Conservation (phyloP, 176 grass and related monocot genomes). For the Zea luxurians region DNA sequence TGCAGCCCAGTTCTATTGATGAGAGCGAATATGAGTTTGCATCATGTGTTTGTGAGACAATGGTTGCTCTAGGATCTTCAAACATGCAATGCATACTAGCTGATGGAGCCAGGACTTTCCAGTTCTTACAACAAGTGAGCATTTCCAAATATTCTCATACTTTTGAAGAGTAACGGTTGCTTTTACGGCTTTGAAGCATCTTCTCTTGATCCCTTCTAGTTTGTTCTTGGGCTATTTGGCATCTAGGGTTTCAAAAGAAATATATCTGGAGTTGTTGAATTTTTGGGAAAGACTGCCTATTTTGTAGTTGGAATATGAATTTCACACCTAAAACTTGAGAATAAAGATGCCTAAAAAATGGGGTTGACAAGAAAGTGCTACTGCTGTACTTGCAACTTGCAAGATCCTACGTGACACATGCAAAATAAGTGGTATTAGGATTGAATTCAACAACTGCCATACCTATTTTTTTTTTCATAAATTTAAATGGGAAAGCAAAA, state of each 20-base stretch:
- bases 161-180: slow-evolving; percentile 2
- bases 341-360: neutral
- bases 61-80: slow-evolving; percentile 94
- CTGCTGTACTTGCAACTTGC: neutral
- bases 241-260: slow-evolving; percentile 10
- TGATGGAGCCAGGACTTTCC: slow-evolving; percentile 67
- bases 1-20: slow-evolving; percentile 62
- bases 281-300: neutral
- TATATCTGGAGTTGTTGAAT: neutral
- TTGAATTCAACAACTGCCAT: neutral
- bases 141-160: slow-evolving; percentile 26
- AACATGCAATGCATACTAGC: slow-evolving; percentile 91
- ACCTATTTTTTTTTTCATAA: neutral
- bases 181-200: slow-evolving; percentile 24
- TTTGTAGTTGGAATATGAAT: neutral
- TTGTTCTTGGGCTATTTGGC: slow-evolving; percentile 14
- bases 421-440: neutral
- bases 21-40: slow-evolving; percentile 85
- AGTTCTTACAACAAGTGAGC: slow-evolving; percentile 88
- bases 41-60: slow-evolving; percentile 77
- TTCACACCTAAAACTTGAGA: neutral
- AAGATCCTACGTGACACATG: neutral
- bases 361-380: neutral
- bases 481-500: neutral
- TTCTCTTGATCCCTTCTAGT: slow-evolving; percentile 4